A percentile compares a stretch with the other conserved stretches of the same genome.
phyloP scores from a whole-genome alignment of 805 yeast species.

The Lipomyces japonicus region DNA sequence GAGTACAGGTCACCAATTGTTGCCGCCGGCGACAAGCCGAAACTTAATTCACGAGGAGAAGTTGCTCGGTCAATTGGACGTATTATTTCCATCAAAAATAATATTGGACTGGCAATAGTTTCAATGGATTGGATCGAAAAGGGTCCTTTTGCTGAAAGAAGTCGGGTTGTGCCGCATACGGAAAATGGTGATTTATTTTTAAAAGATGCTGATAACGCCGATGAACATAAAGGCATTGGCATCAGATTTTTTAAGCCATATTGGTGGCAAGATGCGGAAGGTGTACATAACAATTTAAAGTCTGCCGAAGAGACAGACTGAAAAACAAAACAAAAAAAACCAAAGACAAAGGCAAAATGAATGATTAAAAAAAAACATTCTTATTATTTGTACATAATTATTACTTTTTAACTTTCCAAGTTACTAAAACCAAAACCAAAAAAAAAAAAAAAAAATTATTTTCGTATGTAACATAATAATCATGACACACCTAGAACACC shows the following conservation, averaged over 20 bases:
- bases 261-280: conserved; percentile 59
- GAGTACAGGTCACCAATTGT: conserved; percentile 18
- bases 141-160: conserved; percentile 1
- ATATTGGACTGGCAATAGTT: conserved; percentile 56
- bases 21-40: conserved; percentile 8
- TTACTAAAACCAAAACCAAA: no score
- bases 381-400: no score
- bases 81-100: conserved; percentile 52
- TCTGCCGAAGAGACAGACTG: no score
- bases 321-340: no score
- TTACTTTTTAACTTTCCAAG: no score
- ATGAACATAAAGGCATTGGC: conserved; percentile 7
- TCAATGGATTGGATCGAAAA: conserved; percentile 24
- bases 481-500: no score
- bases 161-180: conserved; percentile 13
- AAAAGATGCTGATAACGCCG: conserved; percentile 40
- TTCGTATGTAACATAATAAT: no score
- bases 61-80: conserved; percentile 54
- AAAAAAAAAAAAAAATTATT: no score
- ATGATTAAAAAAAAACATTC: no score
- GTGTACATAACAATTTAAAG: no score
- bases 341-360: no score
- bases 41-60: conserved; percentile 21
- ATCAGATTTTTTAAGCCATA: conserved; percentile 47
- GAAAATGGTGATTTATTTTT: conserved; percentile 4